These are phyloP conservation scores for Fusarium dimerum DNA, from an alignment of 2,329 filamentous ascomycete species.

Conservation along the genomic window DNA sequence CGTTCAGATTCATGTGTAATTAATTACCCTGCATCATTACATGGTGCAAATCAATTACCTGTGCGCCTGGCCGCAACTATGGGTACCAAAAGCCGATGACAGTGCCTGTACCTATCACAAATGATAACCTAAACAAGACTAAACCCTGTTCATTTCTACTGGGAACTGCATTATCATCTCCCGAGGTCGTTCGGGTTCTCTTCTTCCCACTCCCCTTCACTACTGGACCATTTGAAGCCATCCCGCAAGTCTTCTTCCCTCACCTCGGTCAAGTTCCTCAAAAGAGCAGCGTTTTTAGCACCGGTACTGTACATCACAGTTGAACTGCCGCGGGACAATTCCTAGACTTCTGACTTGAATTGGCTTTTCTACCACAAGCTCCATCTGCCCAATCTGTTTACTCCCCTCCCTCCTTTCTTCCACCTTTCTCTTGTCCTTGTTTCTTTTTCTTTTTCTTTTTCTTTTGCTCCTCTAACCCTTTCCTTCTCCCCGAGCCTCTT, in stretches of 20 bases:
- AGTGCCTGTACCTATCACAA: not conserved
- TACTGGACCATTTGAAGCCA: not conserved
- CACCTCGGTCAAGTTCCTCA: no score
- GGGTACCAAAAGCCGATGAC: no score
- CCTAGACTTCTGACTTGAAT: no score
- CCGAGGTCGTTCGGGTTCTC: not conserved
- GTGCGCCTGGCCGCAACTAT: no score
- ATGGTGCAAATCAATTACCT: no score
- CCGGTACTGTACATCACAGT: no score
- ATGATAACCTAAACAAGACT: not conserved
- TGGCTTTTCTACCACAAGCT: no score
- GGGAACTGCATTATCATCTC: not conserved
- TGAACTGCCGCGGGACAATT: no score
- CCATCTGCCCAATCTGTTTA: not conserved
- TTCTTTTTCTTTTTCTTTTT: constrained; percentile 17
- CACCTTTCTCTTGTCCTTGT: constrained; percentile 3
- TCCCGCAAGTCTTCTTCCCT: not conserved
- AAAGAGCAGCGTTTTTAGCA: no score
- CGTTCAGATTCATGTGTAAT: no score
- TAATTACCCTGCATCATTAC: no score
- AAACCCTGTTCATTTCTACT: not conserved
- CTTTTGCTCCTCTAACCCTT: constrained; percentile 28
- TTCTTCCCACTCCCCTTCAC: not conserved
- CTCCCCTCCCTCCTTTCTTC: constrained; percentile 1
- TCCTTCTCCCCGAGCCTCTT: constrained; percentile 26